Base-by-base conservation (phyloP, 768 basidiomycete species). In the Lanmaoa rubissima region DNA sequence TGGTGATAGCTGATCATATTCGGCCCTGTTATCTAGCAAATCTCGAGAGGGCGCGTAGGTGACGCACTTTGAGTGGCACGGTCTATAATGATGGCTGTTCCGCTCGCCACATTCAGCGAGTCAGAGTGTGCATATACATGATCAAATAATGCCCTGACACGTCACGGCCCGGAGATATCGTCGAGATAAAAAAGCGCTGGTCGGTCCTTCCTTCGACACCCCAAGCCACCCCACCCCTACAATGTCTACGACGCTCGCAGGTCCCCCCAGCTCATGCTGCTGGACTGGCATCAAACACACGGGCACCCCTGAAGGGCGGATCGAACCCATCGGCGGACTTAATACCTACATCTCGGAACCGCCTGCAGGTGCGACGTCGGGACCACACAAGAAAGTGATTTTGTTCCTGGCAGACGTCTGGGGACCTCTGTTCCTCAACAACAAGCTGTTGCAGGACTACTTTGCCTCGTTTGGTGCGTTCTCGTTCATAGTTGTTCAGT, bases 361-460 rank as follows among this genome's bases (percentile, higher is more conserved):
- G 0, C 69, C 74, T 8, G 49, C 65, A 0, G 36, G 43, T 36
- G 41, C 34, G 55, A 54, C 17, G 39, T 57, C 51, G 13, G 59
- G 61, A 17, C 1, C 48, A 7, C 76, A 75, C 57, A 68, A 69
- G 53, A 80, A 77, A 41, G 74, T 87, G 32, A 66, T 87, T 8
- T 58, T 87, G 17, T 86, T 78, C 73, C 75, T 82, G 47, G 58
- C 83, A 1, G 85, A 87, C 64, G 73, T 86, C 14, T 84, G 67
- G 56, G 81, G 84, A 0, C 76, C 84, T 0, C 72, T 83, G 32
- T 82, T 69, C 60, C 34, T 80, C 51, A 86, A 86, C 63, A 80
- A 81, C 45, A 69, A 84, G 65, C 66, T 86, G 4, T 48, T 87
- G 5, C 82, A 84, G 63, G 85, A 87, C 64, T 86, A 79, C 54